Conservation (phyloP, 1,284 basidiomycete species). For the Ganoderma leucocontextum region DNA sequence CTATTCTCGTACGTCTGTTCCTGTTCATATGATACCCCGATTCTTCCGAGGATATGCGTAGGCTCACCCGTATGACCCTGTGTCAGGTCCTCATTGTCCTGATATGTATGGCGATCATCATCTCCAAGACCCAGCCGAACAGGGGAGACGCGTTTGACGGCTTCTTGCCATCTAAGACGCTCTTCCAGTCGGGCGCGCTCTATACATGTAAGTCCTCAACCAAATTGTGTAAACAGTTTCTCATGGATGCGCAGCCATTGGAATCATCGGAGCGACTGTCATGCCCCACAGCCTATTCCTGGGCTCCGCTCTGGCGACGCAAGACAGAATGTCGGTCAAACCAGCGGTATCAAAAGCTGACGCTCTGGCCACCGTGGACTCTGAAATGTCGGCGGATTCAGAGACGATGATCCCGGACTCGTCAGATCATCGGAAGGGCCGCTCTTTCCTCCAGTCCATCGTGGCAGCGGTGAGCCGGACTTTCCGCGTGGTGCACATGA, state of each 20-base stretch:
- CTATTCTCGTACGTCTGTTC: constrained; percentile 54
- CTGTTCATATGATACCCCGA: not conserved
- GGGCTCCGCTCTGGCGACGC: constrained; percentile 85
- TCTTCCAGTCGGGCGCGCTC: constrained; percentile 70
- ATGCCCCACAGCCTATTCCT: constrained; percentile 95
- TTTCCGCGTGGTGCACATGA: constrained; percentile 35
- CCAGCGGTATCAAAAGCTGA: constrained; percentile 11
- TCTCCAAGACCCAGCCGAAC: constrained; percentile 75
- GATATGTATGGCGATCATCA: constrained; percentile 84
- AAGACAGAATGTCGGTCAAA: constrained; percentile 64
- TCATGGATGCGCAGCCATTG: constrained; percentile 66
- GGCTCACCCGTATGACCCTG: not conserved
- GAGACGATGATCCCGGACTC: constrained; percentile 15
- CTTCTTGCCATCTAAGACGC: constrained; percentile 78
- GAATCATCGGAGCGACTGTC: constrained; percentile 84
- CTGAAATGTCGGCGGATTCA: constrained; percentile 24
- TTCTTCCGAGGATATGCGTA: not conserved
- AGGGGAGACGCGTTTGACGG: constrained; percentile 89
- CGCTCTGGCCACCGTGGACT: constrained; percentile 17
- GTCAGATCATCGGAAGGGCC: not conserved
- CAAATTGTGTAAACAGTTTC: not conserved
- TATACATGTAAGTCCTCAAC: constrained; percentile 71
- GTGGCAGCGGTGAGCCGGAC: constrained; percentile 18
- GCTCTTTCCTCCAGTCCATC: constrained; percentile 11
- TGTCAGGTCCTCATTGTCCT: constrained; percentile 81